Conservation (phyloP, 331 rosid genomes). For the Acacia pycnantha region DNA sequence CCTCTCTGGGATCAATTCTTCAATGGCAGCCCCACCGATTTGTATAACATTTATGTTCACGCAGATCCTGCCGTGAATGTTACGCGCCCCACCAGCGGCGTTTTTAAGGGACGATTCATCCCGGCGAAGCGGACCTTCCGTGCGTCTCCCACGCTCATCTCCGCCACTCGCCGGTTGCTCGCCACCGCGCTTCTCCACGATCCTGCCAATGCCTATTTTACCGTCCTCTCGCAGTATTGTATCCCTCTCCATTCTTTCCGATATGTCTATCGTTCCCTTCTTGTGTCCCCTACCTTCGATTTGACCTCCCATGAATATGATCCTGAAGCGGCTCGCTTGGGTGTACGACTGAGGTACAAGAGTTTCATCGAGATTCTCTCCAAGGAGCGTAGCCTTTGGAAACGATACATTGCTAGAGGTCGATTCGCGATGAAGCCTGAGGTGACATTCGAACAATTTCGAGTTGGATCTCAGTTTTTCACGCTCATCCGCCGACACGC, state of each 20-base stretch:
- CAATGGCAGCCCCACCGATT: slow-evolving; percentile 31
- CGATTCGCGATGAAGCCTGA: slow-evolving; percentile 81
- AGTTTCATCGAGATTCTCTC: slow-evolving; percentile 77
- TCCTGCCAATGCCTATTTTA: slow-evolving; percentile 72
- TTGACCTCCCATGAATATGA: slow-evolving; percentile 38
- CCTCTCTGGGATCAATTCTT: slow-evolving; percentile 82
- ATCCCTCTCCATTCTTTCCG: slow-evolving; percentile 84
- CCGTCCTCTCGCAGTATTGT: slow-evolving; percentile 77
- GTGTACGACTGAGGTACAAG: slow-evolving; percentile 49
- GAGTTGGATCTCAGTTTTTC: slow-evolving; percentile 94
- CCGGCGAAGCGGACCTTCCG: slow-evolving; percentile 74
- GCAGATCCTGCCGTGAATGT: slow-evolving; percentile 78
- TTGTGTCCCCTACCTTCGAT: slow-evolving; percentile 66
- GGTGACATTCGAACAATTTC: slow-evolving; percentile 62
- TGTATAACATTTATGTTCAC: slow-evolving; percentile 77
- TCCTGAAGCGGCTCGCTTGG: slow-evolving; percentile 40
- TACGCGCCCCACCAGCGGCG: slow-evolving; percentile 50
- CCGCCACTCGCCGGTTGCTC: slow-evolving; percentile 90
- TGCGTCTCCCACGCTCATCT: slow-evolving; percentile 83
- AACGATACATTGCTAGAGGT: slow-evolving; percentile 76
- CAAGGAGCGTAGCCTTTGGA: slow-evolving; percentile 56
- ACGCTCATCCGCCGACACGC: slow-evolving; percentile 74
- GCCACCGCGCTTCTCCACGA: slow-evolving; percentile 81
- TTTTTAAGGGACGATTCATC: slow-evolving; percentile 53
- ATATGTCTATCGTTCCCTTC: slow-evolving; percentile 65